Conservation (phyloP, 2,329 filamentous ascomycete species). For the Fusarium guadeloupense region DNA sequence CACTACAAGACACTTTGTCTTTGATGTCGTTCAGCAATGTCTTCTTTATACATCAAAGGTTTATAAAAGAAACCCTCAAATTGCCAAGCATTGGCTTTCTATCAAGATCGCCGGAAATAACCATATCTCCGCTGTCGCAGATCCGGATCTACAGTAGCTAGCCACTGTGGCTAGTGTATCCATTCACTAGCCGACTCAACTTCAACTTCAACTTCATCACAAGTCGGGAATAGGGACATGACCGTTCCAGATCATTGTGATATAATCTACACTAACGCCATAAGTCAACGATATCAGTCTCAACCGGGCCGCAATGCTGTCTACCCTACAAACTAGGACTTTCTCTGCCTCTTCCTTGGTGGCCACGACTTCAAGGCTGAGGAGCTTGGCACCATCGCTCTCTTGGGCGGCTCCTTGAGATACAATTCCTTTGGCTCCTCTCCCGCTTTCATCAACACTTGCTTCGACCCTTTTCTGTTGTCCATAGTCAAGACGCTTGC, state of each 20-base stretch:
- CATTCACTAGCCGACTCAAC: neutral
- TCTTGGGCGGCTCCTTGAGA: neutral
- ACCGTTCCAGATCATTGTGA: neutral
- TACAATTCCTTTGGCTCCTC: neutral
- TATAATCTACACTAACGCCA: neutral
- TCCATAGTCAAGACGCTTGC: constrained; percentile 30
- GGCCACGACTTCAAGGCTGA: neutral
- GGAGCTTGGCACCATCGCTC: neutral
- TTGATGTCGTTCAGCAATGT: too few relatives aligned
- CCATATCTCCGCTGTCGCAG: constrained; percentile 16
- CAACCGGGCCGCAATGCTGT: too few relatives aligned
- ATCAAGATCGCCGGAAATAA: constrained; percentile 24
- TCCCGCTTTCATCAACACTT: constrained; percentile 20
- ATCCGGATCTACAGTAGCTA: constrained; percentile 25
- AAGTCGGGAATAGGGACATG: neutral
- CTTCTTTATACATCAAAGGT: neutral
- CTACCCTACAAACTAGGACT: neutral
- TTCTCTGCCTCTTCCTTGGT: constrained; percentile 3
- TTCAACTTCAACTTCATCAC: neutral
- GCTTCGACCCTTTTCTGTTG: constrained; percentile 1
- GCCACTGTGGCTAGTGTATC: constrained; percentile 31
- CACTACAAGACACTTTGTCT: too few relatives aligned
- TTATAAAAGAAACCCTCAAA: neutral
- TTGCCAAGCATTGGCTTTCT: constrained; percentile 29
- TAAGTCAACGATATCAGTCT: too few relatives aligned